Conservation (phyloP, 2,329 filamentous ascomycete species). For the Colletotrichum eremochloae region DNA sequence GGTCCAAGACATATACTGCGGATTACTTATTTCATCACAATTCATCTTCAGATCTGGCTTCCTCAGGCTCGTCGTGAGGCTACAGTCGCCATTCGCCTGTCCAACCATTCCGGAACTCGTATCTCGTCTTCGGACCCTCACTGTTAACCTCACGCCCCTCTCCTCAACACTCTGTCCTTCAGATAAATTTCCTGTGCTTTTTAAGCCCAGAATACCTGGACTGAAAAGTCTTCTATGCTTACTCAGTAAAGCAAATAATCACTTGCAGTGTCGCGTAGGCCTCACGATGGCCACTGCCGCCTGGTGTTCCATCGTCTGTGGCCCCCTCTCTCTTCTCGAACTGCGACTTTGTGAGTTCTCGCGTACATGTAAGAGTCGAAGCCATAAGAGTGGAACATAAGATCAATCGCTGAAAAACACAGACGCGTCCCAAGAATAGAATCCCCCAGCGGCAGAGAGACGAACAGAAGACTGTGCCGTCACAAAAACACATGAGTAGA, state of each 20-base stretch:
- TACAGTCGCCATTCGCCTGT: not conserved
- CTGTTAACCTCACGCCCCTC: not conserved
- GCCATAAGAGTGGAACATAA: not conserved
- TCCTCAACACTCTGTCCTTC: not conserved
- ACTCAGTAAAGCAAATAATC: too few species aligned
- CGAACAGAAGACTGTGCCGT: slow-evolving; percentile 20
- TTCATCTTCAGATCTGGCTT: not conserved
- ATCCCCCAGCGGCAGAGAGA: not conserved
- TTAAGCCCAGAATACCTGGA: too few species aligned
- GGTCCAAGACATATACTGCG: not conserved
- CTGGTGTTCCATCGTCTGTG: not conserved
- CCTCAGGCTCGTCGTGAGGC: not conserved
- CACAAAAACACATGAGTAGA: not conserved
- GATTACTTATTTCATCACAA: too few species aligned
- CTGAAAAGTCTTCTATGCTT: not conserved
- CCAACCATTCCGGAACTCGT: not conserved
- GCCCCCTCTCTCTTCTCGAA: not conserved
- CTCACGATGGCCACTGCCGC: not conserved
- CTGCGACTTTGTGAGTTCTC: too few species aligned
- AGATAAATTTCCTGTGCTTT: slow-evolving; percentile 11
- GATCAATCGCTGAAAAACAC: not conserved
- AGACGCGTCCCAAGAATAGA: not conserved
- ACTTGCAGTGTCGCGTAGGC: not conserved
- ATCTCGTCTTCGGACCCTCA: slow-evolving; percentile 23
- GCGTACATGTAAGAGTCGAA: not conserved